Base-by-base conservation (phyloP, 305 asterid species). In the Plantago lanceolata region DNA sequence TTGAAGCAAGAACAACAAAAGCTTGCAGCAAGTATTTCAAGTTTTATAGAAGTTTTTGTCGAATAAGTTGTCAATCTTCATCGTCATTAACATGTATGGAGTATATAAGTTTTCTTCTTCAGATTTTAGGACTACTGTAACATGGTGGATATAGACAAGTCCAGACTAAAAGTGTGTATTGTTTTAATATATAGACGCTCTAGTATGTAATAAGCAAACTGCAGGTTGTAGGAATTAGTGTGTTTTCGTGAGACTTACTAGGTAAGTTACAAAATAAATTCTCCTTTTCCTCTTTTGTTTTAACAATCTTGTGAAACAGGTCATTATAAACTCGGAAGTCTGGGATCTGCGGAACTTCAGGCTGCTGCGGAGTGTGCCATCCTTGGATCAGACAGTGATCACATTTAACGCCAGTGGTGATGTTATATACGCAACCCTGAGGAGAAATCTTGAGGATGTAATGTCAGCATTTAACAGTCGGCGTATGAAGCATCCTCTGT, bases 391-490 rank as follows among this genome's bases (percentile, higher is more conserved):
- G 76, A 90, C 99, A 0, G 75, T 77, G 49, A 88, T 94, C 61
- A 90, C 95, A 35, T 94, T 94, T 65, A 94, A 90, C 44, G 85
- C 95, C 26, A 85, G 88, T 51, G 97, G 99, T 8, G 96, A 90
- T 63, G 99, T 94, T 55, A 90, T 94, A 54, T 94, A 94, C 52
- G 97, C 91, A 24, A 90, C 81, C 75, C 81, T 90, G 40, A 83
- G 97, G 84, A 85, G 99, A 75, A 94, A 90, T 76, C 88, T 90
- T 0, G 99, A 94, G 84, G 99, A 94, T 5, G 96, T 90, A 13
- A 81, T 85, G 55, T 86, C 96, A 3, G 89, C 96, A 31, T 84
- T 88, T 73, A 85, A 90, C 61, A 71, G 78, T 15, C 96, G 96
- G 16, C 94, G 99, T 48, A 80, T 82, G 73, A 94, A 94, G 82